Conservation (phyloP, 2,329 filamentous ascomycete species). For the Colletotrichum sp. region DNA sequence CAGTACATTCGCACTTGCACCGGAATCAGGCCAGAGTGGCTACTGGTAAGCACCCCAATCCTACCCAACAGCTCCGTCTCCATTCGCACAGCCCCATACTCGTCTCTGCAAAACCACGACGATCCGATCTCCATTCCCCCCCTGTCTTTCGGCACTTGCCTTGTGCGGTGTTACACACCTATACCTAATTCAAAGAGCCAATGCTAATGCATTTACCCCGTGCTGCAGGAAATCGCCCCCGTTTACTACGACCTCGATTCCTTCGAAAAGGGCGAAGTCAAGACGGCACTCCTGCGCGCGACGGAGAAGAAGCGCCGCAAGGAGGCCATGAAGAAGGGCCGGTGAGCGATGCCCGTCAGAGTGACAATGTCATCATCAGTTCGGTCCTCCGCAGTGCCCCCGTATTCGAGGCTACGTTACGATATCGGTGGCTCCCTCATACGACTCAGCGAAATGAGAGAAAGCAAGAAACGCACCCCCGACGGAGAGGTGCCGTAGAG, state of each 20-base stretch:
- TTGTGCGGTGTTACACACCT: not conserved
- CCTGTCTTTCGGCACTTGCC: not conserved
- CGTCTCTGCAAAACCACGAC: not conserved
- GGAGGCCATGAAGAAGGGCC: slow-evolving; percentile 58
- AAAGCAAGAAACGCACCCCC: not conserved
- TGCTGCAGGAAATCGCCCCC: slow-evolving; percentile 82
- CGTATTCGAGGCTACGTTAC: not conserved
- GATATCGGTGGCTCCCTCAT: not conserved
- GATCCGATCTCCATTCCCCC: not conserved
- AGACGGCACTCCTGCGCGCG: slow-evolving; percentile 65
- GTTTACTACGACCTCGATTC: slow-evolving; percentile 86
- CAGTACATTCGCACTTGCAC: slow-evolving; percentile 97
- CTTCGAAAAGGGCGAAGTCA: slow-evolving; percentile 88
- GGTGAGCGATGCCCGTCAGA: slow-evolving; percentile 29
- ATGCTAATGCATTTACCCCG: not conserved
- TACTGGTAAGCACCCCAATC: slow-evolving; percentile 67
- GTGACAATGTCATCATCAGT: not conserved
- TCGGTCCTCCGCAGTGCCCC: not conserved
- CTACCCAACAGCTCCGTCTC: not conserved
- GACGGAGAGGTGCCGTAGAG: not conserved
- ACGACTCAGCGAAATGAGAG: not conserved
- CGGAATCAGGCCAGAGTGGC: slow-evolving; percentile 90
- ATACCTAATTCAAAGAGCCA: not conserved
- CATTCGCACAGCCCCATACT: not conserved
- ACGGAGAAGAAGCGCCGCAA: slow-evolving; percentile 66